phyloP scores from a whole-genome alignment of 192 early-diverging fungal genomes.

The Geranomyces variabilis region DNA sequence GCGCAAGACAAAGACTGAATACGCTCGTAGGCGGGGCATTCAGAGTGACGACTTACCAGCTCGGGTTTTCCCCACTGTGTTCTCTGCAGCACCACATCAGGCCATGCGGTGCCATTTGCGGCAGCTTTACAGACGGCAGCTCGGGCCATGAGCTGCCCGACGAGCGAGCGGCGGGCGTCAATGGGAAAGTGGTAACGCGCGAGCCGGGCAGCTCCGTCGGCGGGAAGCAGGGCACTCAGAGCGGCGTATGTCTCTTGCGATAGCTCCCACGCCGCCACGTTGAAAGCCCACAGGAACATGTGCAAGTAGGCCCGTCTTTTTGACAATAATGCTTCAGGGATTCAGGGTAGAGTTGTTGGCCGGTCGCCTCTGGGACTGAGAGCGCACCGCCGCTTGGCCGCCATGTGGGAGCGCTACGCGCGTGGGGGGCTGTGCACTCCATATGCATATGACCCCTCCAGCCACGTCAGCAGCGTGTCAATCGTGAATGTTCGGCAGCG shows the following conservation, averaged over 20 bases:
- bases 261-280: constrained; percentile 24
- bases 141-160: constrained; percentile 32
- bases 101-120: not conserved
- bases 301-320: not conserved
- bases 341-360: too few relatives aligned
- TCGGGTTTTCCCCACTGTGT: constrained; percentile 24
- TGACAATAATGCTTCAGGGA: not conserved
- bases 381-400: too few relatives aligned
- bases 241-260: constrained; percentile 2
- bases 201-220: constrained; percentile 27
- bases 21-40: too few relatives aligned
- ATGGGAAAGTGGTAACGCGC: constrained; percentile 23
- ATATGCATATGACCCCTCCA: too few relatives aligned
- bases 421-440: too few relatives aligned
- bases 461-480: too few relatives aligned
- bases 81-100: constrained; percentile 11
- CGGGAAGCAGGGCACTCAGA: constrained; percentile 2
- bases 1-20: too few relatives aligned
- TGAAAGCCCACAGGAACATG: constrained; percentile 23
- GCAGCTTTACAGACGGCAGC: constrained; percentile 1
- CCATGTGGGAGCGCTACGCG: too few relatives aligned
- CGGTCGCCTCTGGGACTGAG: too few relatives aligned
- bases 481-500: too few relatives aligned
- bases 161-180: constrained; percentile 22
- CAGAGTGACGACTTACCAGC: constrained; percentile 28